phyloP scores from a whole-genome alignment of 371 early-diverging fungal genomes.

The Scutellospora calospora region DNA sequence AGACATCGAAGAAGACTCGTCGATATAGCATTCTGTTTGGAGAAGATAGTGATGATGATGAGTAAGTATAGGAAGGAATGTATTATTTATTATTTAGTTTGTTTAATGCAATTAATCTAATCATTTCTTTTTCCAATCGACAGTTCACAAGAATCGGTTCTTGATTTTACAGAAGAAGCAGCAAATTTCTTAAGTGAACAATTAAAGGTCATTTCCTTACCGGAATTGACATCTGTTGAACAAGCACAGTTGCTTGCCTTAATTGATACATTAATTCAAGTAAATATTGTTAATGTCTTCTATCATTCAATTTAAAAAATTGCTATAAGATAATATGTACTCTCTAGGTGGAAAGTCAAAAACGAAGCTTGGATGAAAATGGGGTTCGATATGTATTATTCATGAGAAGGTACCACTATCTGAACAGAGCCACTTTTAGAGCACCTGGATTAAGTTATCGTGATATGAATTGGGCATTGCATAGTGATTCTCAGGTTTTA shows the following conservation, averaged over 20 bases:
- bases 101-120: conserved; percentile 2
- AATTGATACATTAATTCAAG: conserved; percentile 41
- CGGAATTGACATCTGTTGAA: conserved; percentile 56
- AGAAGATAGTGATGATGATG: conserved; percentile 47
- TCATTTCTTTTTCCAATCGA: neutral
- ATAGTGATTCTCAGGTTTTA: conserved; percentile 88
- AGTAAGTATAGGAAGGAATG: conserved; percentile 38
- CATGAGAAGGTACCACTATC: conserved; percentile 73
- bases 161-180: conserved; percentile 52
- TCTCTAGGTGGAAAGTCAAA: conserved; percentile 72
- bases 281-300: conserved; percentile 48
- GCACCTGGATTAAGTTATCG: conserved; percentile 64
- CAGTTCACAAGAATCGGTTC: conserved; percentile 48
- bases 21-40: conserved; percentile 51
- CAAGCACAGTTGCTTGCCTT: conserved; percentile 44
- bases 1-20: neutral
- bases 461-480: conserved; percentile 88
- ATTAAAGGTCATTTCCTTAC: conserved; percentile 57
- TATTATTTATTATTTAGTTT: conserved; percentile 9
- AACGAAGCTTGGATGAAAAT: conserved; percentile 85
- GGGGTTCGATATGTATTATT: conserved; percentile 85
- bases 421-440: conserved; percentile 56
- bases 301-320: conserved; percentile 42
- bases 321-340: conserved; percentile 32
- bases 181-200: conserved; percentile 51